A percentile compares a stretch with the other conserved stretches of the same genome.
Evolutionary conservation across 768 basidiomycete genomes (phyloP).

Genomic region (Megacollybia marginata): DNA sequence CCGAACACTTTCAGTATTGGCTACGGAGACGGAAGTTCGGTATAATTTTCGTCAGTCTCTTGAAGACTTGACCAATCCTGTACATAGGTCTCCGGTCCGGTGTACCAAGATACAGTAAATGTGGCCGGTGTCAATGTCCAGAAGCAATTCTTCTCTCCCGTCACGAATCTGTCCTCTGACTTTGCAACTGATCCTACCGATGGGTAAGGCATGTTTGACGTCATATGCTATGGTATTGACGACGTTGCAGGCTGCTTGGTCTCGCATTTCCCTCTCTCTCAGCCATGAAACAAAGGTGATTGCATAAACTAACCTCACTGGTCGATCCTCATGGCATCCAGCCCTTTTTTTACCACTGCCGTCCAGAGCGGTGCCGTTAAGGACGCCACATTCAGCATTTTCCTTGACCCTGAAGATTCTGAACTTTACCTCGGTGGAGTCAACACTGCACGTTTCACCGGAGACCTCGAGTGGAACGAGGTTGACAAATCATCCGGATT

Average conservation of each 20-base stretch:
- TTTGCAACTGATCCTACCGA: constrained; percentile 14
- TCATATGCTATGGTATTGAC: constrained; percentile 1
- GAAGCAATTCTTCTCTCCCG: constrained; percentile 25
- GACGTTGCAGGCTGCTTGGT: constrained; percentile 16
- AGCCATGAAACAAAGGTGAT: constrained; percentile 9
- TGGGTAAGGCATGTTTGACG: constrained; percentile 10
- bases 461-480: constrained; percentile 26
- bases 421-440: constrained; percentile 51
- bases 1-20: constrained; percentile 25
- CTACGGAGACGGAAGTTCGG: constrained; percentile 33
- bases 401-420: constrained; percentile 30
- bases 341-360: constrained; percentile 36
- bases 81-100: constrained; percentile 22
- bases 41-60: too few species aligned
- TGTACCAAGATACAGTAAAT: constrained; percentile 30
- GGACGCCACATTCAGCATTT: constrained; percentile 35
- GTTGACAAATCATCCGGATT: constrained; percentile 17
- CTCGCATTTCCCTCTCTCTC: constrained; percentile 33
- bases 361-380: constrained; percentile 21
- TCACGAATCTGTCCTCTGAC: constrained; percentile 22
- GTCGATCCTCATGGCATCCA: not conserved
- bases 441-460: constrained; percentile 35
- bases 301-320: not conserved
- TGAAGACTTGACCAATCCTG: too few species aligned
- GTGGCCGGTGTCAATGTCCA: constrained; percentile 13